A percentile compares a stretch with the other conserved stretches of the same genome.
Conservation (phyloP, 805 yeast genomes). For the Kluyveromyces dobzhanskii region DNA sequence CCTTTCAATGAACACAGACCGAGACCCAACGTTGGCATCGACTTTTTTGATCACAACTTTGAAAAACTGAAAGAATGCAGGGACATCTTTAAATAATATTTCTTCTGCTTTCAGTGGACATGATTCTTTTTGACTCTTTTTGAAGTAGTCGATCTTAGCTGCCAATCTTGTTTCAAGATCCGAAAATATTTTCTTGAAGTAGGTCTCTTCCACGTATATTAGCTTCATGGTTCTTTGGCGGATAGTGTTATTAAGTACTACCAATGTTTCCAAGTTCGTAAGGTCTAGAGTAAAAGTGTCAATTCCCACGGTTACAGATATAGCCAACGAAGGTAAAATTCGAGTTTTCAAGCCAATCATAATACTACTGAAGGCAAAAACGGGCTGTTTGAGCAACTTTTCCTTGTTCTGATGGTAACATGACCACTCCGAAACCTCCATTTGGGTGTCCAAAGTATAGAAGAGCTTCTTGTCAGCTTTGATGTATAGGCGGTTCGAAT, state of each 20-base stretch:
- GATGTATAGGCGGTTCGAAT: slow-evolving; percentile 15
- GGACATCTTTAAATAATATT: slow-evolving; percentile 24
- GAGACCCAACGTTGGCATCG: slow-evolving; percentile 30
- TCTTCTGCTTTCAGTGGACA: slow-evolving; percentile 5
- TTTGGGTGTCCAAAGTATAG: slow-evolving; percentile 13
- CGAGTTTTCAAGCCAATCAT: slow-evolving; percentile 16
- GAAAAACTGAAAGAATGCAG: slow-evolving; percentile 27
- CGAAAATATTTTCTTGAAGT: slow-evolving; percentile 23
- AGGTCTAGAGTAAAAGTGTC: slow-evolving; percentile 20
- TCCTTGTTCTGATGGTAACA: slow-evolving; percentile 16
- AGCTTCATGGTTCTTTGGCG: slow-evolving; percentile 22
- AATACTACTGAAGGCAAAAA: slow-evolving; percentile 17
- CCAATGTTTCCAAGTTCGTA: slow-evolving; percentile 25
- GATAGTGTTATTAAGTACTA: slow-evolving; percentile 18
- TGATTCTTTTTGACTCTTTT: background rate
- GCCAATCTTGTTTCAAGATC: slow-evolving; percentile 19
- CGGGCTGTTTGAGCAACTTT: slow-evolving; percentile 11
- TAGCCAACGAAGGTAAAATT: slow-evolving; percentile 17
- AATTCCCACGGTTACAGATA: slow-evolving; percentile 14
- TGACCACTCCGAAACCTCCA: slow-evolving; percentile 19
- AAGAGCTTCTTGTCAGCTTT: slow-evolving; percentile 7
- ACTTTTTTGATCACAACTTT: slow-evolving; percentile 20
- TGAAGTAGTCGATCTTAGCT: slow-evolving; percentile 13
- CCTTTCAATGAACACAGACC: slow-evolving; percentile 37
- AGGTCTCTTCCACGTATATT: slow-evolving; percentile 20